Evolutionary conservation across 768 basidiomycete species (phyloP).

Genomic region (Hypholoma sublateritium): DNA sequence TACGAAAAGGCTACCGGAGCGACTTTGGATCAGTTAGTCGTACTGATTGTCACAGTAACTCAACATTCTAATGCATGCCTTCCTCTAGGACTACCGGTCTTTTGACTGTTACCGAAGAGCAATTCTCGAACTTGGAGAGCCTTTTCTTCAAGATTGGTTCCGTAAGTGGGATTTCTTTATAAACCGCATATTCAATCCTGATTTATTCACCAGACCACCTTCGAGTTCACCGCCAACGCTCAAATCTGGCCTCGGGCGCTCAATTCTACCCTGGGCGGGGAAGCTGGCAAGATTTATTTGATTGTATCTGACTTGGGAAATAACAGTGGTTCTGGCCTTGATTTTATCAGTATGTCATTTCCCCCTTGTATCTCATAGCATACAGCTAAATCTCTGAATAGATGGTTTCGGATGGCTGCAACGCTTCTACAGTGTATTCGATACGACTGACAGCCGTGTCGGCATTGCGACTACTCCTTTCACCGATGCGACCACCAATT

Average conservation of each 20-base stretch:
- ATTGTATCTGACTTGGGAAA: conserved; percentile 50
- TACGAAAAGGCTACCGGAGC: conserved; percentile 58
- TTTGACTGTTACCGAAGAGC: conserved; percentile 47
- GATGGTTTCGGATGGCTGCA: conserved; percentile 61
- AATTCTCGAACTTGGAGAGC: conserved; percentile 49
- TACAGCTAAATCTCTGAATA: conserved; percentile 16
- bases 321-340: conserved; percentile 51
- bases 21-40: conserved; percentile 43
- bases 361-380: background rate
- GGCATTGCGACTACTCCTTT: conserved; percentile 37
- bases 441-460: conserved; percentile 39
- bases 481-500: conserved; percentile 37
- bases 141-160: conserved; percentile 53
- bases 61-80: background rate
- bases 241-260: conserved; percentile 64
- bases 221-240: conserved; percentile 55
- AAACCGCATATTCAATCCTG: no score
- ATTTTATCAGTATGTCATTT: conserved; percentile 53
- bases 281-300: conserved; percentile 50
- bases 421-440: conserved; percentile 58
- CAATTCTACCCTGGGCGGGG: conserved; percentile 54
- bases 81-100: conserved; percentile 50
- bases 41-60: background rate
- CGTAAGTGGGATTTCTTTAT: conserved; percentile 22
- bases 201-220: conserved; percentile 33